Evolutionary conservation across 1,284 basidiomycete genomes (phyloP).

Genomic region (Fomitopsis schrenkii): DNA sequence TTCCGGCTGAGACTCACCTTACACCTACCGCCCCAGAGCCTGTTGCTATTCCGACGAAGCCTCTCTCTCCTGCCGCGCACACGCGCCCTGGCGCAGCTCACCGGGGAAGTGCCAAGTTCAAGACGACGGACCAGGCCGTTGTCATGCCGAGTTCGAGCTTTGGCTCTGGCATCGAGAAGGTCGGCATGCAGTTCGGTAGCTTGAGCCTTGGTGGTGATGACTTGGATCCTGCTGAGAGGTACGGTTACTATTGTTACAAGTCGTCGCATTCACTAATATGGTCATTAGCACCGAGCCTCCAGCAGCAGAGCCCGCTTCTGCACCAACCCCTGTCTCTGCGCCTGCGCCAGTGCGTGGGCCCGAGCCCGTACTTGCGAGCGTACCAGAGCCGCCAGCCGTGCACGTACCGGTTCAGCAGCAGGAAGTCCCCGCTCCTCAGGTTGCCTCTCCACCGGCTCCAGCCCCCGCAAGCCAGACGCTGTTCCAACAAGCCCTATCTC

Average conservation of each 20-base stretch:
- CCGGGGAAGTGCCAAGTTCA: constrained; percentile 55
- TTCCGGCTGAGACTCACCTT: constrained; percentile 27
- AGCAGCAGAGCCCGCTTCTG: constrained; percentile 22
- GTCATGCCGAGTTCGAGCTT: constrained; percentile 65
- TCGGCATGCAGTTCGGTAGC: constrained; percentile 83
- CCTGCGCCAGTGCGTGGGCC: constrained; percentile 17
- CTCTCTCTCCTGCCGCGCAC: constrained; percentile 30
- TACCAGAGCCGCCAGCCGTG: constrained; percentile 23
- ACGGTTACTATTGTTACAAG: background rate
- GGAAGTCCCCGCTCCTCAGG: constrained; percentile 16
- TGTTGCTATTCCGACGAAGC: constrained; percentile 32
- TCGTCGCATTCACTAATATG: constrained; percentile 2
- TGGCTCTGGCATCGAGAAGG: constrained; percentile 58
- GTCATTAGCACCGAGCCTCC: constrained; percentile 18
- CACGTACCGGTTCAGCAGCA: constrained; percentile 15
- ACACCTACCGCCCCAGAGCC: constrained; percentile 21
- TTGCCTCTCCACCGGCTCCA: constrained; percentile 30
- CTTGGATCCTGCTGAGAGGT: constrained; percentile 40
- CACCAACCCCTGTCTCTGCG: constrained; percentile 24
- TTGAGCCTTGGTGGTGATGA: constrained; percentile 66
- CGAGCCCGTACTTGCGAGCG: constrained; percentile 16
- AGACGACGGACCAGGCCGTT: constrained; percentile 69
- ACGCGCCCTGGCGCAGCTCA: constrained; percentile 50
- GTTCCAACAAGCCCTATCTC: constrained; percentile 46
- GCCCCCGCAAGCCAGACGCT: constrained; percentile 27